phyloP scores from a whole-genome alignment of 192 early-diverging fungal genomes.

The Podila epicladia region DNA sequence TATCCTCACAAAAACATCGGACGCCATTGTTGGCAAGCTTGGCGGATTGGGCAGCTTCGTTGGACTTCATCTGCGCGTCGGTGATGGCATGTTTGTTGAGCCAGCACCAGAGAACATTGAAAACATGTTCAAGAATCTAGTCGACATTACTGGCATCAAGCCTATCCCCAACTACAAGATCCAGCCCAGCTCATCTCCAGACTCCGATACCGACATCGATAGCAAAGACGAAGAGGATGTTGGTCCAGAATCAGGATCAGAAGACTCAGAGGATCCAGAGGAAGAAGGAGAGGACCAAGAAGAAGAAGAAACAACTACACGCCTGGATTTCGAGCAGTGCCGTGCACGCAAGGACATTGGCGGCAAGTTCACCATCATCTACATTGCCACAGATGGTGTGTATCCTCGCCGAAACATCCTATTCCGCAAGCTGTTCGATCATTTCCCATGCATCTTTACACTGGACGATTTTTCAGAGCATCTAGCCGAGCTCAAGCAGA shows the following conservation, averaged over 20 bases:
- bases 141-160: conserved; percentile 46
- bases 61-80: conserved; percentile 63
- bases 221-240: neutral
- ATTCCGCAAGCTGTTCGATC: conserved; percentile 52
- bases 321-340: conserved; percentile 12
- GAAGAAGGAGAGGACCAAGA: conserved; percentile 1
- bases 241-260: neutral
- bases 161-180: conserved; percentile 19
- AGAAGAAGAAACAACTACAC: neutral
- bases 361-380: conserved; percentile 42
- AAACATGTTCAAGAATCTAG: conserved; percentile 56
- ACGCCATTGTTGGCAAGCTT: conserved; percentile 54
- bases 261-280: neutral
- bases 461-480: conserved; percentile 58
- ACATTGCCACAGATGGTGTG: conserved; percentile 51
- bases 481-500: conserved; percentile 31
- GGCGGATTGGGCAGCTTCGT: conserved; percentile 59
- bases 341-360: conserved; percentile 8
- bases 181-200: neutral
- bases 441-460: conserved; percentile 65
- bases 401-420: conserved; percentile 47
- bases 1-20: conserved; percentile 51
- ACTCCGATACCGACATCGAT: neutral
- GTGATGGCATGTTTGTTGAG: conserved; percentile 60
- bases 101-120: conserved; percentile 56